A percentile compares a stretch with the other conserved stretches of the same genome.
phyloP scores from a whole-genome alignment of 2,329 filamentous ascomycete species.

The Trichophaea hybrida region DNA sequence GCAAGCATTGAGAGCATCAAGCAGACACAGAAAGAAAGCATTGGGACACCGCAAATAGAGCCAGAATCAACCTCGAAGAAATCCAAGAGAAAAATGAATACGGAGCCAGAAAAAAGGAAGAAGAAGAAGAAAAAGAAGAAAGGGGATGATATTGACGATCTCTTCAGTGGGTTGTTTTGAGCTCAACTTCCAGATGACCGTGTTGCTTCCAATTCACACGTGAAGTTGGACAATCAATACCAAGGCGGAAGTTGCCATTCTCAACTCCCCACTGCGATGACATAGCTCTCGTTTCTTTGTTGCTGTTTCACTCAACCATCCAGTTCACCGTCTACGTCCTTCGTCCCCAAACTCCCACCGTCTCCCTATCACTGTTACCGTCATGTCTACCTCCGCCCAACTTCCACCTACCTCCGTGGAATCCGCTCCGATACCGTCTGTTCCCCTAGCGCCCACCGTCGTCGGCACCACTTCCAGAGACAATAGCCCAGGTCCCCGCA shows the following conservation, averaged over 20 bases:
- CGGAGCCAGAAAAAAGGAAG: conserved; percentile 26
- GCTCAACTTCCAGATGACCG: neutral
- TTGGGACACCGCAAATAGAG: neutral
- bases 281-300: no score
- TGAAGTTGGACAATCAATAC: neutral
- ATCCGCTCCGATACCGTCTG: no score
- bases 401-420: no score
- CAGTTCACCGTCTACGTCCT: no score
- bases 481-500: neutral
- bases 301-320: no score
- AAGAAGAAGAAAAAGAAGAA: conserved; percentile 44
- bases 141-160: conserved; percentile 54
- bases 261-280: no score
- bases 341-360: no score
- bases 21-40: neutral
- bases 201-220: no score
- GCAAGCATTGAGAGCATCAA: neutral
- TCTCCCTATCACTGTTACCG: no score
- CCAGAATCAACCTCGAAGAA: conserved; percentile 19
- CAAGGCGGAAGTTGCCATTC: neutral
- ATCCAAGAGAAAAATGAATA: conserved; percentile 22
- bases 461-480: no score
- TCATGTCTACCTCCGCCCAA: no score
- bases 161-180: conserved; percentile 48
- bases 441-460: no score